Evolutionary conservation across 2,329 filamentous ascomycete species (phyloP).

Genomic region (Nemania sp.): DNA sequence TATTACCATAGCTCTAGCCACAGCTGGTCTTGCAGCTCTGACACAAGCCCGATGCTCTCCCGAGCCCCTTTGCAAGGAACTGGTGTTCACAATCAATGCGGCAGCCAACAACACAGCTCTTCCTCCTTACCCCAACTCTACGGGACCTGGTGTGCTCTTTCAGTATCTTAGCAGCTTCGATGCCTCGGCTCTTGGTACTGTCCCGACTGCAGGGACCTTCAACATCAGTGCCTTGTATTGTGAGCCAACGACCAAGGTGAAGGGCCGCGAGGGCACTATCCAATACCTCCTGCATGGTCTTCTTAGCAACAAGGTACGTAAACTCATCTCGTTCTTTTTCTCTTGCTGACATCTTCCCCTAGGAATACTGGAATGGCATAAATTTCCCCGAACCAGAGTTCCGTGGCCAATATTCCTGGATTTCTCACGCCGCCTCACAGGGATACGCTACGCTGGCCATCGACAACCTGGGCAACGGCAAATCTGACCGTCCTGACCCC

Average conservation of each 20-base stretch:
- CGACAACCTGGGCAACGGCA: constrained; percentile 9
- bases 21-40: not conserved
- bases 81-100: not conserved
- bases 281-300: constrained; percentile 9
- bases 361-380: constrained; percentile 5
- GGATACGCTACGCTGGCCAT: constrained; percentile 1
- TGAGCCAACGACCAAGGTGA: not conserved
- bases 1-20: not conserved
- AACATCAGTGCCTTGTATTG: constrained; percentile 10
- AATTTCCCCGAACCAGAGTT: constrained; percentile 6
- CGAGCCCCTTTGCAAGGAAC: constrained; percentile 6
- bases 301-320: constrained; percentile 4
- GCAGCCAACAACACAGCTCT: constrained; percentile 3
- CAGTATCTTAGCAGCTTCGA: constrained; percentile 7
- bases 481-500: constrained; percentile 5
- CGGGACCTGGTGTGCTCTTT: constrained; percentile 1
- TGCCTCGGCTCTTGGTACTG: constrained; percentile 1
- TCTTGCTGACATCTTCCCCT: constrained; percentile 2
- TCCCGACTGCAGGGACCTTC: constrained; percentile 5
- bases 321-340: not conserved
- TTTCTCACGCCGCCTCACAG: constrained; percentile 4
- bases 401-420: constrained; percentile 6
- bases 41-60: constrained; percentile 7
- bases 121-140: not conserved
- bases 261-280: constrained; percentile 8